Percentiles rank a stretch among this genome's conserved stretches.
These are phyloP conservation scores for Penicillium sp. DNA, from an alignment of 2,329 filamentous ascomycete species.

Conservation along the genomic window DNA sequence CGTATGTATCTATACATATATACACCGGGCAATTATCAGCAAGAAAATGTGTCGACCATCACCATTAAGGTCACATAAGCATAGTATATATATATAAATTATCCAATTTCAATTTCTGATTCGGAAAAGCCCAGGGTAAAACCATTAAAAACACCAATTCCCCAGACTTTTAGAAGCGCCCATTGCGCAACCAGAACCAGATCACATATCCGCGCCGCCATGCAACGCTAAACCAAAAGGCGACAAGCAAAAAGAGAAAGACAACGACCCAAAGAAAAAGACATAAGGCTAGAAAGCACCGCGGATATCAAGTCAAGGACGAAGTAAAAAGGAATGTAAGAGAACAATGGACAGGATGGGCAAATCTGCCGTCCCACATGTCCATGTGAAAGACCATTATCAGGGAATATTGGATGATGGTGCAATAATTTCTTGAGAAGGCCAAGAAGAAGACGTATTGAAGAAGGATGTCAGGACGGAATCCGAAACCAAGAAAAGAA, in stretches of 20 bases:
- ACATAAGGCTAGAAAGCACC: slow-evolving; percentile 1
- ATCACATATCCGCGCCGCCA: slow-evolving; percentile 9
- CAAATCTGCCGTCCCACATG: neutral
- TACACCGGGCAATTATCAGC: too few relatives aligned
- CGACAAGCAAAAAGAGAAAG: neutral
- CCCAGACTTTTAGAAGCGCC: slow-evolving; percentile 5
- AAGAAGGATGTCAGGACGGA: neutral
- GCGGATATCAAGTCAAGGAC: neutral
- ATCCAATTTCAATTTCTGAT: slow-evolving; percentile 1
- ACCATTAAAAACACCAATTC: neutral
- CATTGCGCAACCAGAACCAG: neutral
- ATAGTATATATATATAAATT: neutral
- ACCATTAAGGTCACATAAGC: too few relatives aligned
- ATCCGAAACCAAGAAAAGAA: neutral
- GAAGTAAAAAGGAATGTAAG: neutral
- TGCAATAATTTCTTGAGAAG: neutral
- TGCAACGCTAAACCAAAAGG: slow-evolving; percentile 11
- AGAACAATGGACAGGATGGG: neutral
- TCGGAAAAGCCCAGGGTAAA: slow-evolving; percentile 3
- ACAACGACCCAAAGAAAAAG: neutral
- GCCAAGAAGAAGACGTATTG: neutral
- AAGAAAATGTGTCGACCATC: neutral
- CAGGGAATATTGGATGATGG: neutral
- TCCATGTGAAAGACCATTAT: neutral
- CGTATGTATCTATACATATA: neutral